Evolutionary conservation across 192 early-diverging fungal genomes (phyloP).

Genomic region (Coemansia sp.): DNA sequence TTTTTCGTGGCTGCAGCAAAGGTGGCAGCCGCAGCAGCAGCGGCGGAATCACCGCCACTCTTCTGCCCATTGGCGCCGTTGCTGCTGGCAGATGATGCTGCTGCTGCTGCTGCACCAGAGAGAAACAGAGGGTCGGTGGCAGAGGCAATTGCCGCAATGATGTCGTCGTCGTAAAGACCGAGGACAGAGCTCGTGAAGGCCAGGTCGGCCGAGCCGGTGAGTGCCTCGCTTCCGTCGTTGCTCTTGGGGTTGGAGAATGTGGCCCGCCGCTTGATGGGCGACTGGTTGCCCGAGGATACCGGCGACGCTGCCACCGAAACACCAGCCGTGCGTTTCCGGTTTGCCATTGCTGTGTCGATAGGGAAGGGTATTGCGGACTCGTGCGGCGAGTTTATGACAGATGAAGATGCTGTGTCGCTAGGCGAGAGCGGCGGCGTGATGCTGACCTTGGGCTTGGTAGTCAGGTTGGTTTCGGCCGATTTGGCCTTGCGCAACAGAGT

Average conservation of each 20-base stretch:
- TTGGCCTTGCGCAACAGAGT: slow-evolving; percentile 8
- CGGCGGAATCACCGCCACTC: neutral
- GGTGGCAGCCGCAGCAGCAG: slow-evolving; percentile 6
- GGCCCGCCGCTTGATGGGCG: slow-evolving; percentile 36
- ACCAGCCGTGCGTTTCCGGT: slow-evolving; percentile 52
- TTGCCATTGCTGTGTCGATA: slow-evolving; percentile 17
- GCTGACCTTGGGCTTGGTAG: slow-evolving; percentile 1
- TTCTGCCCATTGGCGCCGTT: slow-evolving; percentile 9
- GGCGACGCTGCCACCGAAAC: slow-evolving; percentile 10
- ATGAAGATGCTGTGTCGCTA: slow-evolving; percentile 40
- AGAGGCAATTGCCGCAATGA: slow-evolving; percentile 54
- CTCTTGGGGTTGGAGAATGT: slow-evolving; percentile 15
- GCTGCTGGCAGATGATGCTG: slow-evolving; percentile 20
- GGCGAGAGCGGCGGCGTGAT: slow-evolving; percentile 48
- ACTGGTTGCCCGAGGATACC: slow-evolving; percentile 13
- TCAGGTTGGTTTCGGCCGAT: neutral
- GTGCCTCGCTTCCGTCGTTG: neutral
- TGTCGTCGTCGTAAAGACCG: slow-evolving; percentile 56
- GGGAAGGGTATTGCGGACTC: slow-evolving; percentile 39
- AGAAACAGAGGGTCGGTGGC: slow-evolving; percentile 55
- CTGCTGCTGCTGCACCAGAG: slow-evolving; percentile 36
- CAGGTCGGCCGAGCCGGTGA: slow-evolving; percentile 15
- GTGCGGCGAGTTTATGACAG: slow-evolving; percentile 45
- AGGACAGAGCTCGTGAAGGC: slow-evolving; percentile 41
- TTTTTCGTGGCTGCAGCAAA: slow-evolving; percentile 7